Base-by-base conservation (phyloP, 176 grass and related monocot genomes). In the Secale cereale region DNA sequence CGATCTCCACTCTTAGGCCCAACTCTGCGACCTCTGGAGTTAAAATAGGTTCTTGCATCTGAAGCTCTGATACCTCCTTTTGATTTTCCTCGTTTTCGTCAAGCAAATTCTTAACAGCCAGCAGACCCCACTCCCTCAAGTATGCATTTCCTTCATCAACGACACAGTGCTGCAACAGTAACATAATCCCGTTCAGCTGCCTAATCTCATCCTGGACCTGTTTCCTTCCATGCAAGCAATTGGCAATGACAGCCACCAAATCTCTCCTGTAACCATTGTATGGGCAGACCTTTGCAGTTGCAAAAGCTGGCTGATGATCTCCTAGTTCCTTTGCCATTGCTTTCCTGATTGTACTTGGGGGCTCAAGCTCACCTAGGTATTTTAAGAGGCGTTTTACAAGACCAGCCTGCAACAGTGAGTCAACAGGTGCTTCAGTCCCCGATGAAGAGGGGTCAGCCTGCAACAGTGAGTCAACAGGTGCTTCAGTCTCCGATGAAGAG, bases 231-330 rank as follows among this genome's bases (percentile, higher is more conserved):
- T 91, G 86, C 63, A 98, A 90, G 81, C 89, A 91, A 82, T 96
- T 98, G 30, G 83, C 93, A 64, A 98, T 92, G 59, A 92, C 62
- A 25, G 91, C 89, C 13, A 98, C 91, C 36, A 98, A 52, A 89
- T 96, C 93, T 85, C 83, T 95, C 88, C 93, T 88, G 81, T 89
- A 96, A 70, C 97, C 97, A 65, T 84, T 88, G 84, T 98, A 98
- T 16, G 91, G 93, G 71, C 97, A 98, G 50, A 91, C 90, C 39
- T 94, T 94, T 80, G 68, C 78, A 50, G 74, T 82, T 27, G 22
- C 19, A 82, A 79, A 37, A 11, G 59, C 40, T 86, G 85, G 73
- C 74, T 59, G 78, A 35, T 83, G 59, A 79, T 80, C 41, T 59
- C 50, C 74, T 75, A 89, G 79, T 61, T 74, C 80, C 43, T 23